A percentile compares a stretch with the other conserved stretches of the same genome.
Conservation (phyloP, 169 alveolate genomes). For the Cryptosporidium baileyi region DNA sequence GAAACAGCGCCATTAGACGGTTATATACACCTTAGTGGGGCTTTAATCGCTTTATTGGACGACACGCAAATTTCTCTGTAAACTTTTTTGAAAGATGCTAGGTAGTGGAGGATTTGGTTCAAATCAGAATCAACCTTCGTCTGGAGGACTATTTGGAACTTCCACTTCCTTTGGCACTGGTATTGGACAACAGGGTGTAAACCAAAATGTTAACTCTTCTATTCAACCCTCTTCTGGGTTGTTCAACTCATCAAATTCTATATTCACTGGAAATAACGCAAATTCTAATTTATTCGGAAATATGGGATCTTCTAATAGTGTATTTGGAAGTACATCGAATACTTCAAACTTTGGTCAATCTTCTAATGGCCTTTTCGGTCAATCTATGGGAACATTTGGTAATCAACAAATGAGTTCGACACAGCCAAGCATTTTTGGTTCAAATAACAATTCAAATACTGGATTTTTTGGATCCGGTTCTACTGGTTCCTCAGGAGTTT, state of each 20-base stretch:
- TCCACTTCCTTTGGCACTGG: constrained; percentile 55
- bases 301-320: constrained; percentile 3
- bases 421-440: constrained; percentile 44
- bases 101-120: constrained; percentile 70
- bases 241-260: constrained; percentile 41
- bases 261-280: constrained; percentile 24
- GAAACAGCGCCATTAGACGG: constrained; percentile 63
- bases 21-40: constrained; percentile 54
- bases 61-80: constrained; percentile 8
- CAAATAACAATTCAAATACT: background rate
- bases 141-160: constrained; percentile 62
- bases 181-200: constrained; percentile 54
- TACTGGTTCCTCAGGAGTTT: background rate
- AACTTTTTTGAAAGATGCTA: constrained; percentile 14
- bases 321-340: constrained; percentile 1
- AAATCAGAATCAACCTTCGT: constrained; percentile 43
- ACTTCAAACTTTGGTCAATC: constrained; percentile 53
- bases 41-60: background rate
- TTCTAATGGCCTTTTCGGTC: constrained; percentile 55
- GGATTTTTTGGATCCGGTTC: constrained; percentile 49
- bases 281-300: constrained; percentile 33
- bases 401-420: constrained; percentile 16
- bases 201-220: constrained; percentile 4
- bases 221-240: constrained; percentile 19
- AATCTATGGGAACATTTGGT: constrained; percentile 61